Conservation (phyloP, 768 basidiomycete genomes). For the Leucosporidium yakuticum region DNA sequence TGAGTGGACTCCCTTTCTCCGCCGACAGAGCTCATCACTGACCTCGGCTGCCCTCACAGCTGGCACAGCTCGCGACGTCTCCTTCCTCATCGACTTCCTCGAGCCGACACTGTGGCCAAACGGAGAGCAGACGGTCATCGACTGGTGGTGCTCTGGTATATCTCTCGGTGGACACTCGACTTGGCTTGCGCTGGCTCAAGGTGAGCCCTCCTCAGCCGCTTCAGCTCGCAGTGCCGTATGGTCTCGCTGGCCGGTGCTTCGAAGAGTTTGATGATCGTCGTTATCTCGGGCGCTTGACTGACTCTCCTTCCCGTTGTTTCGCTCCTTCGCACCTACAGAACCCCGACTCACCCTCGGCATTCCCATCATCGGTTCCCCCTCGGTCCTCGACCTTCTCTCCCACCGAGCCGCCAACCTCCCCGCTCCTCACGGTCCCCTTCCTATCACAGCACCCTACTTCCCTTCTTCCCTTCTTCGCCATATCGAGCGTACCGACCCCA, state of each 20-base stretch:
- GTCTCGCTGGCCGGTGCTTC: not conserved
- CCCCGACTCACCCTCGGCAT: conserved; percentile 35
- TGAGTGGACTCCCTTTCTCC: conserved; percentile 36
- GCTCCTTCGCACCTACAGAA: conserved; percentile 18
- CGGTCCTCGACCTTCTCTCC: conserved; percentile 19
- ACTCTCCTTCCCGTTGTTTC: too few relatives aligned
- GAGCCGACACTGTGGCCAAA: conserved; percentile 66
- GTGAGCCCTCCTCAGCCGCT: conserved; percentile 41
- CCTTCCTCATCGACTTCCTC: conserved; percentile 73
- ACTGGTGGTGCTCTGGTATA: conserved; percentile 68
- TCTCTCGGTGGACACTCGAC: conserved; percentile 80
- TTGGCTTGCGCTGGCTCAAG: conserved; percentile 61
- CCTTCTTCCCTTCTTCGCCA: conserved; percentile 13
- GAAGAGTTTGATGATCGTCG: too few relatives aligned
- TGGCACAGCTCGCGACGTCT: conserved; percentile 69
- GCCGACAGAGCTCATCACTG: not conserved
- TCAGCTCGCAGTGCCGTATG: too few relatives aligned
- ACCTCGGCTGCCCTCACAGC: conserved; percentile 38
- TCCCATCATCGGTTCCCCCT: conserved; percentile 38
- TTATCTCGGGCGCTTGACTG: too few relatives aligned
- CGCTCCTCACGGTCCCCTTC: conserved; percentile 5
- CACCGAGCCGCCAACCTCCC: conserved; percentile 25
- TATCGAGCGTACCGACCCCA: conserved; percentile 9
- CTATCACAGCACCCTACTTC: conserved; percentile 16
- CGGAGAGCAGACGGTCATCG: conserved; percentile 55